Evolutionary conservation across 805 yeast genomes (phyloP), one percentile per base, ranked within the genome.

Genomic region (Saccharomyces jurei): DNA sequence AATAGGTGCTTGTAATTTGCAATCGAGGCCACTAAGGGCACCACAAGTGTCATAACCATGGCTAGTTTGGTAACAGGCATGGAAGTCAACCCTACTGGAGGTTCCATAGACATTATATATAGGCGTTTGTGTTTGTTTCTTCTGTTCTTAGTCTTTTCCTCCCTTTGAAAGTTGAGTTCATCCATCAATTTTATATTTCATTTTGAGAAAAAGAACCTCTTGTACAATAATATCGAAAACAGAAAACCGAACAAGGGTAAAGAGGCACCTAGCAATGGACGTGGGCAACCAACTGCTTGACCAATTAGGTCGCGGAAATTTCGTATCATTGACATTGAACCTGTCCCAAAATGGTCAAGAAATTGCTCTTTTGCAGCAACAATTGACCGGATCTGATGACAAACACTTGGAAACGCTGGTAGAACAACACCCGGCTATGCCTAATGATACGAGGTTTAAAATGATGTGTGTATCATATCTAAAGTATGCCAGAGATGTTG

Each of bases 381-480:
- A 48, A 27, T 49, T 26, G 50, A 30, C 52, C 11, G 44, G 46
- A 14, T 55, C 66, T 6, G 56, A 57, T 29, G 50, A 59, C 51
- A 54, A 60, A 61, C 60, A 62, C 60, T 56, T 72, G 59, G 46
- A 65, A 2, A 51, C 55, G 54, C 58, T 71, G 52, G 54, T 67
- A 11, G 71, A 69, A 21, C 65, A 66, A 11, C 73, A 72, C 49
- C 67, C 72, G 29, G 72, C 44, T 17, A 36, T 36, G 44, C 44
- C 44, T 74, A 68, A 69, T 71, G 4, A 36, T 17, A 36, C 44
- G 17, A 80, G 81, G 6, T 80, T 83, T 57, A 75, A 73, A 47
- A 77, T 75, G 49, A 70, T 82, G 60, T 71, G 78, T 1, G 63
- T 64, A 1, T 70, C 81, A 1, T 84, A 81, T 63, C 62, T 84